Base-by-base conservation (phyloP, 2,329 filamentous ascomycete genomes). In the Paraphaeosphaeria sporulosa region DNA sequence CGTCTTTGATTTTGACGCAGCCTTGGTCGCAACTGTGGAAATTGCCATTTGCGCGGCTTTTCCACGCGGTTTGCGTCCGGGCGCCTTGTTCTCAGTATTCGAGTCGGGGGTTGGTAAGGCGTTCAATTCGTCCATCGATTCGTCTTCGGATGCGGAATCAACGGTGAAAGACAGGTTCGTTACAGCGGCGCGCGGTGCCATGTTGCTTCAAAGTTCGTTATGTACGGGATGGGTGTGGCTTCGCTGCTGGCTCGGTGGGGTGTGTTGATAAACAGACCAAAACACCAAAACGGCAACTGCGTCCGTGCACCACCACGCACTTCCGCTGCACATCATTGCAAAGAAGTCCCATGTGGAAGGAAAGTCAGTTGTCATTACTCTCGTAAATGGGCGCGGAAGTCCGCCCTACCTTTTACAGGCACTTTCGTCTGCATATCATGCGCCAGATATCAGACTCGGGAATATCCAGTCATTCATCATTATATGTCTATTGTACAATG, bases 71-170 rank as follows among this genome's bases (percentile, higher is more conserved):
- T 76, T 78, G 64, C 72, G 73, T 56, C 64, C 58, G 4, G 73
- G 72, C 62, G 71, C 72, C 56, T 71, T 71, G 70, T 78, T 80
- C 62, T 80, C 79, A 34, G 71, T 68, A 58, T 74, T 76, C n/a
- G 79, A 78, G 52, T 80, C 77, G 19, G 77, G 77, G 17, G 77
- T 79, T 5, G 72, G 74, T 51, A 77, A 74, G 51, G 68, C 66
- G 63, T 72, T 71, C 61, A 73, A 67, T 57, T 78, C 71, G 69
- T 73, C 71, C 59, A 64, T 60, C 7, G 72, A 73, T 63, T 80
- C 78, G 65, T 80, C 78, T 62, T 79, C 78, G 27, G 78, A 79
- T 46, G 68, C 74, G n/a, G 76, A 75, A 49, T 79, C 77, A 42
- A 79, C 71, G 44, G 77, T 77, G 54, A 75, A 74, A 46, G 78